These are phyloP conservation scores for Phytophthora multivora DNA, from an alignment of 352 stramenopile species.

Conservation along the genomic window DNA sequence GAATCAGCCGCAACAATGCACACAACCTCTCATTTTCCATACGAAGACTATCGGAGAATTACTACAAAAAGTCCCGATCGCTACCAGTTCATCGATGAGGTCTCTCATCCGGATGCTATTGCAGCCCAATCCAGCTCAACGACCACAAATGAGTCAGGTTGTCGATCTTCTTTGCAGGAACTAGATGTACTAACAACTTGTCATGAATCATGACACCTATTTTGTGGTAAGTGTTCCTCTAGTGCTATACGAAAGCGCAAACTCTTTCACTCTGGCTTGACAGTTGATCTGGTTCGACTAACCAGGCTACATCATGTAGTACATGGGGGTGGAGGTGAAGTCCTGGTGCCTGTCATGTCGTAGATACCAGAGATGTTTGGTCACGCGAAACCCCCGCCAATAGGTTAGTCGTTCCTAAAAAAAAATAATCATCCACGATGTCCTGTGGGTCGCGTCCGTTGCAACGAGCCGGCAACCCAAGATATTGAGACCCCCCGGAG, in stretches of 20 bases:
- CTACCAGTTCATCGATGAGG: constrained; percentile 42
- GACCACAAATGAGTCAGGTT: constrained; percentile 63
- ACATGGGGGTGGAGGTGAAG: too few species aligned
- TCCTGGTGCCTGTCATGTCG: too few species aligned
- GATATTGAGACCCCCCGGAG: constrained; percentile 20
- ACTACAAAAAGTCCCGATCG: constrained; percentile 51
- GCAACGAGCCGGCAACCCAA: constrained; percentile 8
- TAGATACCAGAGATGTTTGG: too few species aligned
- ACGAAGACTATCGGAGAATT: constrained; percentile 50
- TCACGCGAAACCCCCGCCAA: too few species aligned
- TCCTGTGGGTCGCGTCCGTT: constrained; percentile 21
- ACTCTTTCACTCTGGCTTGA: background rate
- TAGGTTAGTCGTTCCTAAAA: background rate
- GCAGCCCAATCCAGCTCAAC: constrained; percentile 58
- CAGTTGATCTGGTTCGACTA: background rate
- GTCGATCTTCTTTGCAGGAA: constrained; percentile 50
- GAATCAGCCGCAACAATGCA: constrained; percentile 3
- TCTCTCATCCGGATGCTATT: constrained; percentile 72
- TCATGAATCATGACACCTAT: background rate
- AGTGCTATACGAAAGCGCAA: background rate
- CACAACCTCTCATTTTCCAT: constrained; percentile 36
- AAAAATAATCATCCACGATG: constrained; percentile 12
- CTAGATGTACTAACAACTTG: too few species aligned
- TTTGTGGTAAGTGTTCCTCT: background rate
- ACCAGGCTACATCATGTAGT: too few species aligned